A percentile compares a stretch with the other conserved stretches of the same genome.
Conservation (phyloP, 495 filamentous ascomycete species). For the Penicillium flavigenum region DNA sequence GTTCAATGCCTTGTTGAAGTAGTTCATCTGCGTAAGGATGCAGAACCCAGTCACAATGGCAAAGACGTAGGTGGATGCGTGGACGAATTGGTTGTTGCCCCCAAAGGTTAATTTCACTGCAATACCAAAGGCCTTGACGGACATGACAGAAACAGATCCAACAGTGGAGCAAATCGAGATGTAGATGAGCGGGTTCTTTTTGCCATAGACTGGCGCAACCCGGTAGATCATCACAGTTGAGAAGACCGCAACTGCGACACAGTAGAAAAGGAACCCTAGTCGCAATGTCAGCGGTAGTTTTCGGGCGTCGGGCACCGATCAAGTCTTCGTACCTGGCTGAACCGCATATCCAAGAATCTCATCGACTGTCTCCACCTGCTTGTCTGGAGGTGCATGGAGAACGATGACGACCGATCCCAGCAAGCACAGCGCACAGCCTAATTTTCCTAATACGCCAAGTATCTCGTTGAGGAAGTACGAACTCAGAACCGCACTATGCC, state of each 20-base stretch:
- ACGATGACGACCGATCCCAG: constrained; percentile 97
- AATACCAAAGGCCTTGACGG: constrained; percentile 96
- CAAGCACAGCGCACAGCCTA: constrained; percentile 94
- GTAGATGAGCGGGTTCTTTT: constrained; percentile 91
- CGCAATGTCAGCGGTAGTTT: constrained; percentile 1
- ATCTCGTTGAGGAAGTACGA: constrained; percentile 91
- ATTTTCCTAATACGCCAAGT: constrained; percentile 82
- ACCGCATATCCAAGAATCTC: constrained; percentile 86
- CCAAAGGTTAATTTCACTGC: constrained; percentile 88
- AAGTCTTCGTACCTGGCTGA: constrained; percentile 66
- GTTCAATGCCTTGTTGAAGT: constrained; percentile 97
- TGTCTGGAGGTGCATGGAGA: constrained; percentile 91
- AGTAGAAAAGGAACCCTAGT: constrained; percentile 84
- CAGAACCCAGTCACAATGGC: constrained; percentile 88
- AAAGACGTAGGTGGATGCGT: constrained; percentile 95
- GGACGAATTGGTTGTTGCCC: constrained; percentile 90
- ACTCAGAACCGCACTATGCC: constrained; percentile 77
- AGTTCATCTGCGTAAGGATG: constrained; percentile 99
- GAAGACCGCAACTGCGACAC: constrained; percentile 71
- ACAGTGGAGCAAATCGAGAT: constrained; percentile 97
- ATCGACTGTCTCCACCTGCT: constrained; percentile 82
- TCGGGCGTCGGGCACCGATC: background rate
- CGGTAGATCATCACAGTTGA: constrained; percentile 94
- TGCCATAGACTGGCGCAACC: constrained; percentile 82
- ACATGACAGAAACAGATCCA: constrained; percentile 96